phyloP scores from a whole-genome alignment of 768 basidiomycete species.

The Piloderma croceum region DNA sequence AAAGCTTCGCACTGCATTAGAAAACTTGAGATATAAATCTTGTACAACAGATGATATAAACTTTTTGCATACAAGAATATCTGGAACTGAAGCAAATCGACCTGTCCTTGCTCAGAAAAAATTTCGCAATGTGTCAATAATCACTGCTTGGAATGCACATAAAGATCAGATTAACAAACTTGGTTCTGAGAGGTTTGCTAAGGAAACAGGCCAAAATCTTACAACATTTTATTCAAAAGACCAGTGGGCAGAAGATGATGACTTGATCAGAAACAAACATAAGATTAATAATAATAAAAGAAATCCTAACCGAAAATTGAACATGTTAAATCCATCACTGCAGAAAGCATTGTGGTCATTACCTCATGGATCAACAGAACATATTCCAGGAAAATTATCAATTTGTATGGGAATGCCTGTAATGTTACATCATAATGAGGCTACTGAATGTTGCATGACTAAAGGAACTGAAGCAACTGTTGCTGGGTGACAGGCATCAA shows the following conservation, averaged over 20 bases:
- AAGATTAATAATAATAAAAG: no score
- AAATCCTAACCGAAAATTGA: conserved; percentile 2
- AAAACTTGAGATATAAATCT: conserved; percentile 30
- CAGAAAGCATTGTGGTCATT: conserved; percentile 20
- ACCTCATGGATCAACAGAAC: conserved; percentile 18
- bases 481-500: conserved; percentile 20
- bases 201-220: no score
- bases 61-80: no score
- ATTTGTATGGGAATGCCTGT: conserved; percentile 30
- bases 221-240: neutral
- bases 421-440: conserved; percentile 26
- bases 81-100: no score
- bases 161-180: no score
- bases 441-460: conserved; percentile 31
- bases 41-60: no score
- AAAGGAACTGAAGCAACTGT: conserved; percentile 31
- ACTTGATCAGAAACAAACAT: neutral
- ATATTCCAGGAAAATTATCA: conserved; percentile 23
- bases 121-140: no score
- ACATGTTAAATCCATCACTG: conserved; percentile 9
- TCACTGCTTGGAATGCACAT: no score
- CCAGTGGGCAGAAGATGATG: neutral
- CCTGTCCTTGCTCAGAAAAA: no score
- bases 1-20: conserved; percentile 24
- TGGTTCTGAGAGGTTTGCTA: no score